phyloP scores from a whole-genome alignment of 495 filamentous ascomycete genomes.

The Daldinia grandis region DNA sequence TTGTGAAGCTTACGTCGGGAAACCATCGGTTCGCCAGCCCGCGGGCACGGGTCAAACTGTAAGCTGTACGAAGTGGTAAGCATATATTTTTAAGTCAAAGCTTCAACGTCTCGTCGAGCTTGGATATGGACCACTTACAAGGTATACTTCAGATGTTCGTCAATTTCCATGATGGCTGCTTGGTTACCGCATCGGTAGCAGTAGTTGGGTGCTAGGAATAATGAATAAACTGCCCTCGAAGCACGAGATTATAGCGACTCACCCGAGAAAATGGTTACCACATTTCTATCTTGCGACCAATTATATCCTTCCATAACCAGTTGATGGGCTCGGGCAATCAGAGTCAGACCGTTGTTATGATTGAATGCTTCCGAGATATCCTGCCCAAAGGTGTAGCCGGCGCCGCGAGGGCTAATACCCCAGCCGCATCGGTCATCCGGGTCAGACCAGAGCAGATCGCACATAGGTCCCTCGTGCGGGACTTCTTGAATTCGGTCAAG shows the following conservation, averaged over 20 bases:
- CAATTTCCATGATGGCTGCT: slow-evolving; percentile 99
- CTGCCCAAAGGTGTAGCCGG: slow-evolving; percentile 98
- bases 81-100: slow-evolving; percentile 13
- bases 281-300: slow-evolving; percentile 96
- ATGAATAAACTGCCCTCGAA: slow-evolving; percentile 12
- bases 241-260: slow-evolving; percentile 38
- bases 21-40: slow-evolving; percentile 98
- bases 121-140: slow-evolving; percentile 74
- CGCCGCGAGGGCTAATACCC: slow-evolving; percentile 96
- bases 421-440: slow-evolving; percentile 98
- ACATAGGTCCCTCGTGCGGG: slow-evolving; percentile 98
- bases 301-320: slow-evolving; percentile 99
- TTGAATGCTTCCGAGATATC: slow-evolving; percentile 99
- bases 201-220: slow-evolving; percentile 83
- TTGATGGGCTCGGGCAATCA: slow-evolving; percentile 94
- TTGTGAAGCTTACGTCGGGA: slow-evolving; percentile 73
- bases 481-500: slow-evolving; percentile 98
- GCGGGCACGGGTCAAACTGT: slow-evolving; percentile 98
- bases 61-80: slow-evolving; percentile 66
- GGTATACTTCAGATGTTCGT: slow-evolving; percentile 99
- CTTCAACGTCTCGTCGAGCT: slow-evolving; percentile 1
- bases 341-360: slow-evolving; percentile 97
- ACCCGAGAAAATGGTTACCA: slow-evolving; percentile 99
- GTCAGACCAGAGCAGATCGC: slow-evolving; percentile 96
- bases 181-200: slow-evolving; percentile 99